Percentiles rank a stretch among this genome's conserved stretches.
These are phyloP conservation scores for Manihot esculenta DNA, from an alignment of 441 rosid species.

Conservation along the genomic window DNA sequence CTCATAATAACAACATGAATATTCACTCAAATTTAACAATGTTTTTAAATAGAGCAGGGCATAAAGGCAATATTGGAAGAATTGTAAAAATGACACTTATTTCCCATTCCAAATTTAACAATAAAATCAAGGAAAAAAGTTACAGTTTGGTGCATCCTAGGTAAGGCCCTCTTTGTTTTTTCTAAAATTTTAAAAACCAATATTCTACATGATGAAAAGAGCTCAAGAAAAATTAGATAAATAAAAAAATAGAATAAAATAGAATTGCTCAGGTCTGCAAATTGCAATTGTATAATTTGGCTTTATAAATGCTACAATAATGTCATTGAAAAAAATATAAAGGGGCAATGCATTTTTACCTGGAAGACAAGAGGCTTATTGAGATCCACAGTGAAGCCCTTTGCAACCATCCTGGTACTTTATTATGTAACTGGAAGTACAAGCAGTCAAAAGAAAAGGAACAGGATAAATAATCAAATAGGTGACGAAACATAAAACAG, in stretches of 20 bases:
- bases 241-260: background rate
- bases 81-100: background rate
- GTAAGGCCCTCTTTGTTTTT: too few species aligned
- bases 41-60: background rate
- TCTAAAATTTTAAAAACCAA: too few species aligned
- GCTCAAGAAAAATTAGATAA: too few species aligned
- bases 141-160: too few species aligned
- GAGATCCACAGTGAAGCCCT: conserved; percentile 79
- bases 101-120: background rate
- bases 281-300: background rate
- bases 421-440: conserved; percentile 13
- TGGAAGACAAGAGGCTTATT: conserved; percentile 91
- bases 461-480: background rate
- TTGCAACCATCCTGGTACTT: conserved; percentile 69
- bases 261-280: background rate
- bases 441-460: background rate
- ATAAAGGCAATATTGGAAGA: background rate
- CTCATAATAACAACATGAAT: background rate
- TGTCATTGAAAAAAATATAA: too few species aligned
- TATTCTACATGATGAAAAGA: too few species aligned
- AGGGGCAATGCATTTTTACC: conserved; percentile 39
- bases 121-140: too few species aligned
- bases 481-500: background rate
- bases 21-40: background rate
- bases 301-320: background rate